phyloP scores from a whole-genome alignment of 768 basidiomycete genomes.

The Suillus occidentalis region DNA sequence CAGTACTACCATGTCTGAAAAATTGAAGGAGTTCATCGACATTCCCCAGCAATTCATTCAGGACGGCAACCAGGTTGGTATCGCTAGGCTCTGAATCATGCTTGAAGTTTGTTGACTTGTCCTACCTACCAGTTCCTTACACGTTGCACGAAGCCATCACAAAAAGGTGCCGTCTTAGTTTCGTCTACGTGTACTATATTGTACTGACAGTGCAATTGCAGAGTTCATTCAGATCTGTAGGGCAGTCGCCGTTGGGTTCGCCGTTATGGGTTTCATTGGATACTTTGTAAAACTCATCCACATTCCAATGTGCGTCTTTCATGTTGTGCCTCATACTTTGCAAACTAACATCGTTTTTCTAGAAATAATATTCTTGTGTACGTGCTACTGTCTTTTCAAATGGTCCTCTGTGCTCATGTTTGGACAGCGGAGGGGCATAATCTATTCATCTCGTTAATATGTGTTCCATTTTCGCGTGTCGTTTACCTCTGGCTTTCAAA shows the following conservation, averaged over 20 bases:
- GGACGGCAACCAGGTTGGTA: conserved; percentile 87
- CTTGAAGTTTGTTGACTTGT: conserved; percentile 14
- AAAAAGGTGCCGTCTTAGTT: conserved; percentile 67
- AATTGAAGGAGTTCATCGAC: conserved; percentile 86
- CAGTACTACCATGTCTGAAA: conserved; percentile 77
- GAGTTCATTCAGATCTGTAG: conserved; percentile 95
- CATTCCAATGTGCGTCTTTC: conserved; percentile 84
- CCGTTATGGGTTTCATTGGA: conserved; percentile 99
- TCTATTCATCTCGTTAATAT: conserved; percentile 19
- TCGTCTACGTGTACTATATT: not conserved
- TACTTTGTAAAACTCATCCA: conserved; percentile 99
- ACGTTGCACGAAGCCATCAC: conserved; percentile 96
- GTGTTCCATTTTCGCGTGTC: conserved; percentile 8
- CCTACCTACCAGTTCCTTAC: conserved; percentile 72
- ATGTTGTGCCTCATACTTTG: conserved; percentile 2
- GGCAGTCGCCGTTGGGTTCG: conserved; percentile 96
- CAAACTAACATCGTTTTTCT: conserved; percentile 18
- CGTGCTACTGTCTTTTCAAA: conserved; percentile 36
- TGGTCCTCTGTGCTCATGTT: conserved; percentile 24
- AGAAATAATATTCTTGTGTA: conserved; percentile 99
- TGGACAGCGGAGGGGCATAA: conserved; percentile 74
- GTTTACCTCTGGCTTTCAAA: conserved; percentile 12
- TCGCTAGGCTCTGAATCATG: not conserved
- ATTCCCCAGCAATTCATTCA: conserved; percentile 89
- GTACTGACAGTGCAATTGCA: conserved; percentile 33